phyloP scores from a whole-genome alignment of 163 green algal species.

The Chloromonas sp. region DNA sequence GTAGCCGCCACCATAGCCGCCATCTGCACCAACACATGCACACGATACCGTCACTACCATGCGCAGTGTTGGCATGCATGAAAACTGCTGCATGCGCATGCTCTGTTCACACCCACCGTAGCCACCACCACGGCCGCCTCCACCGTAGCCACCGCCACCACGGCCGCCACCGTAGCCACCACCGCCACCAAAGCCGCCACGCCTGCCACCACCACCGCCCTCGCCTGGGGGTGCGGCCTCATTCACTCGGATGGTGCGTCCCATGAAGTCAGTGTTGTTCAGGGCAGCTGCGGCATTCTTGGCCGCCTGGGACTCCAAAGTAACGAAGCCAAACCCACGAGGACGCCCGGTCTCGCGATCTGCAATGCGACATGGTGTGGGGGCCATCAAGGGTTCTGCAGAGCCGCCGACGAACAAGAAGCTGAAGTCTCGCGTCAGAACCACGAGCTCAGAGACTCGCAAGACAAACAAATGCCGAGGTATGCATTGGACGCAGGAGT shows the following conservation, averaged over 20 bases:
- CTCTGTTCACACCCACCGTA: background rate
- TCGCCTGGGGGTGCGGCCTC: constrained; percentile 10
- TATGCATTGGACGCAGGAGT: no score
- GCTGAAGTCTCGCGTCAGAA: no score
- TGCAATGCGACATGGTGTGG: background rate
- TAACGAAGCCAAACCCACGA: constrained; percentile 24
- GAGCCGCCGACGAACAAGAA: no score
- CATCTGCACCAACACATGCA: background rate
- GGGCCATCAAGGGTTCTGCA: no score
- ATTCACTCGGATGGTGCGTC: constrained; percentile 20
- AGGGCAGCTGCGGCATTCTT: constrained; percentile 6
- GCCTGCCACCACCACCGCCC: background rate
- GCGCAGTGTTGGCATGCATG: background rate
- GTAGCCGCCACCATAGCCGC: constrained; percentile 5
- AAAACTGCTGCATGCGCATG: background rate
- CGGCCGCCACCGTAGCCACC: background rate
- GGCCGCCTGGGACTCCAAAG: constrained; percentile 13
- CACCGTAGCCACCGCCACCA: constrained; percentile 14
- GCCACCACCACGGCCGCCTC: constrained; percentile 7
- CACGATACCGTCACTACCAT: background rate
- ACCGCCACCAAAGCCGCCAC: background rate
- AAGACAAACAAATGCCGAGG: no score
- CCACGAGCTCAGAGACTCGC: no score
- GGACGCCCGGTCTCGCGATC: constrained; percentile 23
- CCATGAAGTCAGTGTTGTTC: constrained; percentile 23